phyloP scores from a whole-genome alignment of 2,329 filamentous ascomycete genomes.

The Microsporum audouinii region DNA sequence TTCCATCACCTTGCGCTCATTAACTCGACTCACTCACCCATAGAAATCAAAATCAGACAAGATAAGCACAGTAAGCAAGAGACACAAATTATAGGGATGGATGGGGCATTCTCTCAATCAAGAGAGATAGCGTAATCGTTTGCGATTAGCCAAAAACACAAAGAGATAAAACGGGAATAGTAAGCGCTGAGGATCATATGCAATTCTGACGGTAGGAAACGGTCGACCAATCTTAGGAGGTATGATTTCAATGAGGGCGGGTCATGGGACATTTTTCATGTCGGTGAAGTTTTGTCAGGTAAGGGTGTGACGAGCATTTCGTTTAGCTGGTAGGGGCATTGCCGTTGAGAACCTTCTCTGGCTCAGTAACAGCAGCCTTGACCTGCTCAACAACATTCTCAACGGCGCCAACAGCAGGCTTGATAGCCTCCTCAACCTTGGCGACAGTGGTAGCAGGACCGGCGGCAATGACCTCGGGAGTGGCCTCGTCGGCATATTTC shows the following conservation, averaged over 20 bases:
- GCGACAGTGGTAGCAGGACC: conserved; percentile 25
- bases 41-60: neutral
- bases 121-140: neutral
- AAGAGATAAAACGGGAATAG: neutral
- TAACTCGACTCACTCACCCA: neutral
- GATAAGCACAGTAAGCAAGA: neutral
- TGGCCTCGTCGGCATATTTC: conserved; percentile 82
- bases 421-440: neutral
- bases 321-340: neutral
- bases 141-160: neutral
- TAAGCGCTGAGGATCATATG: neutral
- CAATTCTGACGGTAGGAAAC: neutral
- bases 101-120: neutral
- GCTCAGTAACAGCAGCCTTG: neutral
- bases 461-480: conserved; percentile 58
- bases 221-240: neutral
- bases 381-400: neutral
- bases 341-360: neutral
- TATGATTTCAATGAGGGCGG: neutral
- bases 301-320: neutral
- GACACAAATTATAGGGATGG: neutral
- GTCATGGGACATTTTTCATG: neutral
- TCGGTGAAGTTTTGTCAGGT: neutral
- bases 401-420: neutral
- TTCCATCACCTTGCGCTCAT: conserved; percentile 1